phyloP scores from a whole-genome alignment of 1,284 basidiomycete species.

The Somion occarium region DNA sequence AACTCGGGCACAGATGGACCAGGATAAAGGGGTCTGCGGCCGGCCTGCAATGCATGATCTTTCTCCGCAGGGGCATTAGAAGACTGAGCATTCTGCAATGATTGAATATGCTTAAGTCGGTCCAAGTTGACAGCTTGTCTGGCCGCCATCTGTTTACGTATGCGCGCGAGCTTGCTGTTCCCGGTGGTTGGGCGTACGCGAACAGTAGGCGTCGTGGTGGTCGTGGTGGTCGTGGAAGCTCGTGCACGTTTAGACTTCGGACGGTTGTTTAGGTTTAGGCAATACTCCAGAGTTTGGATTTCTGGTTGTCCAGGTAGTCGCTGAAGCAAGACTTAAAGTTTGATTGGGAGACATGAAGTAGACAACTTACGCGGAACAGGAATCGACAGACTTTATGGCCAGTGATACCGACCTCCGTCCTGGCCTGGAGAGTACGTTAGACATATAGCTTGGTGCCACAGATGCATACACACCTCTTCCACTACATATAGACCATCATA shows the following conservation, averaged over 20 bases:
- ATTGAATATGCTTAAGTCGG: neutral
- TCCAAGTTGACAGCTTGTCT: neutral
- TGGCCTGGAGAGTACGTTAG: neutral
- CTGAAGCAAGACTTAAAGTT: neutral
- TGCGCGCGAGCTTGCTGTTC: neutral
- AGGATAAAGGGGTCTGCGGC: too few species aligned
- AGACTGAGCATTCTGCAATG: neutral
- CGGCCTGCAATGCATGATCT: too few species aligned
- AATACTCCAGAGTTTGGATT: neutral
- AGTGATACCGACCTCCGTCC: neutral
- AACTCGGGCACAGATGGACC: too few species aligned
- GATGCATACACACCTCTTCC: slow-evolving; percentile 14
- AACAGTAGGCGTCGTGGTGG: neutral
- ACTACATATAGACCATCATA: slow-evolving; percentile 45
- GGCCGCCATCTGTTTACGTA: neutral
- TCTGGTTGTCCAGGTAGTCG: slow-evolving; percentile 7
- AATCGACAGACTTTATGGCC: slow-evolving; percentile 8
- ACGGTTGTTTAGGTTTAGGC: neutral
- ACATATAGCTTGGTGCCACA: neutral
- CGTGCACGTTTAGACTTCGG: neutral
- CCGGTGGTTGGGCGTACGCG: neutral
- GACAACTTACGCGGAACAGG: slow-evolving; percentile 7
- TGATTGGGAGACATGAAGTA: neutral
- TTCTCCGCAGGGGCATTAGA: neutral
- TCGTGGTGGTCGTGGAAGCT: neutral